phyloP scores from a whole-genome alignment of 1,139 yeast species.

The Taphrina flavorubra region DNA sequence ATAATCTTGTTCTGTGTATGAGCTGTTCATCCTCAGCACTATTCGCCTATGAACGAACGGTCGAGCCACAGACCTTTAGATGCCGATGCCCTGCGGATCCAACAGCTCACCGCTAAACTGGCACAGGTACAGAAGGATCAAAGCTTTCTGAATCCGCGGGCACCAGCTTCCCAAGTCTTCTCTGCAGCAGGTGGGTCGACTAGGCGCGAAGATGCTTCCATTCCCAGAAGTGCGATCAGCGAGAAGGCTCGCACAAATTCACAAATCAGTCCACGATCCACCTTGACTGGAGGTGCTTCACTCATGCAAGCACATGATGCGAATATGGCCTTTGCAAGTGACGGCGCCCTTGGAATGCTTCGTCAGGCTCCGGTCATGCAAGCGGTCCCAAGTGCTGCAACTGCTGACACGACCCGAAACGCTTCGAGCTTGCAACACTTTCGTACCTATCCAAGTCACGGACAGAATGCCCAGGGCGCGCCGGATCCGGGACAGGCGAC shows the following conservation, averaged over 20 bases:
- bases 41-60: conserved; percentile 1
- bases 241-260: conserved; percentile 11
- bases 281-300: background rate
- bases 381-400: background rate
- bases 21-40: background rate
- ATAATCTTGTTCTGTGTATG: too few relatives aligned
- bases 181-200: background rate
- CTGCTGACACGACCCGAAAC: background rate
- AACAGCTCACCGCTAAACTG: conserved; percentile 23
- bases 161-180: conserved; percentile 11
- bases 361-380: background rate
- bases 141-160: conserved; percentile 17
- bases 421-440: background rate
- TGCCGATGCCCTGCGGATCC: conserved; percentile 37
- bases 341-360: background rate
- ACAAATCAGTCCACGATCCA: conserved; percentile 8
- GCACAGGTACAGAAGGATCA: conserved; percentile 35
- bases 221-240: background rate
- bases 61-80: conserved; percentile 25
- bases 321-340: too few relatives aligned
- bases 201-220: background rate
- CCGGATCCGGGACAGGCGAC: too few relatives aligned
- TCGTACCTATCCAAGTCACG: background rate
- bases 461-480: too few relatives aligned
- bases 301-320: background rate